Percentiles rank a stretch among this genome's conserved stretches.
Conservation (phyloP, 2,329 filamentous ascomycete genomes). For the Fusarium annulatum region DNA sequence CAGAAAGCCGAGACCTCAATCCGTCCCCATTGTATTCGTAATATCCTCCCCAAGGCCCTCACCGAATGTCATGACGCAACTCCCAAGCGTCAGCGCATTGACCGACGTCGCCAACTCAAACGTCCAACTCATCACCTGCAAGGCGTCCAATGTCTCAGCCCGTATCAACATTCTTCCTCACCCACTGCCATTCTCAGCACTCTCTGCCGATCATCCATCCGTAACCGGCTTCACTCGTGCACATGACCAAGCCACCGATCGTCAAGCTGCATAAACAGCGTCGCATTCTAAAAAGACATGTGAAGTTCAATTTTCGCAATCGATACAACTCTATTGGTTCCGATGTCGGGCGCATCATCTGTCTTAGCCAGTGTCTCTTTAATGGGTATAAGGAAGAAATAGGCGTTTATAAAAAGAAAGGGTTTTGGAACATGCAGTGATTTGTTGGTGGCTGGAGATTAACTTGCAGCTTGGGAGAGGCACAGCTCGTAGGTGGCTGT, state of each 20-base stretch:
- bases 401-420: slow-evolving; percentile 15
- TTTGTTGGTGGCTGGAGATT: slow-evolving; percentile 10
- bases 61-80: not conserved
- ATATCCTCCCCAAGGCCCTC: not conserved
- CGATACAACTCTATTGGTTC: slow-evolving; percentile 11
- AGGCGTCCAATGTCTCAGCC: not conserved
- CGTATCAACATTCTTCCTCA: not conserved
- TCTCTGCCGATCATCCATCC: not conserved
- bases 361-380: not conserved
- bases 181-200: not conserved
- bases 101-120: slow-evolving; percentile 13
- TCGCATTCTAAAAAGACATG: slow-evolving; percentile 22
- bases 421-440: not conserved
- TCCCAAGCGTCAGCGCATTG: not conserved
- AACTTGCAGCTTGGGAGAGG: slow-evolving; percentile 15
- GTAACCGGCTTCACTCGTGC: slow-evolving; percentile 6
- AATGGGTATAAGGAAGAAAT: not conserved
- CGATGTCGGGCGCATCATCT: slow-evolving; percentile 12
- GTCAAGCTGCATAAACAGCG: slow-evolving; percentile 27
- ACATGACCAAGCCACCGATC: slow-evolving; percentile 38
- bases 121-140: not conserved
- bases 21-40: not conserved
- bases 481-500: slow-evolving; percentile 19
- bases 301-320: slow-evolving; percentile 30
- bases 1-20: not conserved